Evolutionary conservation across 805 yeast genomes (phyloP), one percentile per base, ranked within the genome.

Genomic region (Spencermartinsiella europaea): DNA sequence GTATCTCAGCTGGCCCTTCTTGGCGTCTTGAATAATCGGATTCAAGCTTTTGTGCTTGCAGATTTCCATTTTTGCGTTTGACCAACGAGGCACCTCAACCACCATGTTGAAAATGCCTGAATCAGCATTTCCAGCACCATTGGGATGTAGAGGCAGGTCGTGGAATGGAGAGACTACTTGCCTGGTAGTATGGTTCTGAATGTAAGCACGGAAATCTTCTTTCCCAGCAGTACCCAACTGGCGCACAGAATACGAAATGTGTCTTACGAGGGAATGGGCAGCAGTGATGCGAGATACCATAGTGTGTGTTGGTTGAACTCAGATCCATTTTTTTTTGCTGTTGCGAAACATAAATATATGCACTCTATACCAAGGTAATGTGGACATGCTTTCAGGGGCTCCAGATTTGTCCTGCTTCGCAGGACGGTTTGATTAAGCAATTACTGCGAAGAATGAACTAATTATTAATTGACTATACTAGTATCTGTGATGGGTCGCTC

Each of bases 11-110:
- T 82, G 72, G 4, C 86, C 91, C 56, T 85, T 83, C 64, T 82
- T 83, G 22, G 75, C 70, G 62, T 87, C 96, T 63, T 87, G 96
- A 2, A 76, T 74, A 40, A 87, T 87, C 19, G 96, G 95, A 63
- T 86, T 87, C 38, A 81, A 79, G 25, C 69, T 67, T 8, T 67
- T 53, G 25, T 72, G 72, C 51, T 76, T 80, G 48, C 76, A 73
- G 53, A 49, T 46, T 38, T 87, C 96, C 62, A 86, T 80, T 63
- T 87, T 87, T 19, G 85, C 95, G 63, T 86, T 85, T 38, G 83
- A 68, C 89, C 91, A 85, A 70, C 96, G 80, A 63, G 97, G 96
- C 51, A 89, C 87, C 71, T 89, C 97, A 53, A 90, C 95, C 60
- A 89, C 74, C 82, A 85, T 81, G 73, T 82, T 83, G 56, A 80